These are phyloP conservation scores for Mycena kentingensis DNA, from an alignment of 768 basidiomycete species.

Conservation along the genomic window DNA sequence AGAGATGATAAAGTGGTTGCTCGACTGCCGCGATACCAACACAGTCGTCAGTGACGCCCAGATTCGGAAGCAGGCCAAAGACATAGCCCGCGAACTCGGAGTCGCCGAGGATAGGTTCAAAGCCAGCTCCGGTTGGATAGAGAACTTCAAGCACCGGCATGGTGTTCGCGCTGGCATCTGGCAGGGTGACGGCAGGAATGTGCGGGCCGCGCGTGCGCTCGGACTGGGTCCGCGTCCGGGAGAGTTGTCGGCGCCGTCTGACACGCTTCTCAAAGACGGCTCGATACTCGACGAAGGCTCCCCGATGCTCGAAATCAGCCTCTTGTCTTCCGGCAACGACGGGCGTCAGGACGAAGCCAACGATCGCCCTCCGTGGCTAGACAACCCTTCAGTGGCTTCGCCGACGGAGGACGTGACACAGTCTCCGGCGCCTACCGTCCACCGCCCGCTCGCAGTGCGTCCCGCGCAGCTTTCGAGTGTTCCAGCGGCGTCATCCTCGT, in stretches of 20 bases:
- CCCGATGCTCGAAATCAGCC: too few relatives aligned
- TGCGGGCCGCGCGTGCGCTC: conserved; percentile 27
- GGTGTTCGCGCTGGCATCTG: conserved; percentile 71
- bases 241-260: conserved; percentile 1
- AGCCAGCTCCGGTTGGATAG: conserved; percentile 90
- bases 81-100: conserved; percentile 57
- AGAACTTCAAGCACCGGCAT: conserved; percentile 86
- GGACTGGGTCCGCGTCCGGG: conserved; percentile 15
- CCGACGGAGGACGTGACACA: too few relatives aligned
- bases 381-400: background rate
- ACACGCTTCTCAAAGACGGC: too few relatives aligned
- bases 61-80: conserved; percentile 66
- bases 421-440: background rate
- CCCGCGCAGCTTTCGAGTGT: background rate
- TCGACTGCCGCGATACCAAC: conserved; percentile 49
- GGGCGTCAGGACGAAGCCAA: background rate
- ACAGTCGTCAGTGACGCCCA: conserved; percentile 63
- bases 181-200: conserved; percentile 42
- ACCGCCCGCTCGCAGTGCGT: background rate
- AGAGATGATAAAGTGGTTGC: conserved; percentile 61
- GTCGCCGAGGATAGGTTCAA: conserved; percentile 79
- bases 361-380: background rate
- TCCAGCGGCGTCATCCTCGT: background rate
- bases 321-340: conserved; percentile 28
- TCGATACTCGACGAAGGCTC: too few relatives aligned